phyloP scores from a whole-genome alignment of 106 monocot genomes.

The Dactylorhiza incarnata region DNA sequence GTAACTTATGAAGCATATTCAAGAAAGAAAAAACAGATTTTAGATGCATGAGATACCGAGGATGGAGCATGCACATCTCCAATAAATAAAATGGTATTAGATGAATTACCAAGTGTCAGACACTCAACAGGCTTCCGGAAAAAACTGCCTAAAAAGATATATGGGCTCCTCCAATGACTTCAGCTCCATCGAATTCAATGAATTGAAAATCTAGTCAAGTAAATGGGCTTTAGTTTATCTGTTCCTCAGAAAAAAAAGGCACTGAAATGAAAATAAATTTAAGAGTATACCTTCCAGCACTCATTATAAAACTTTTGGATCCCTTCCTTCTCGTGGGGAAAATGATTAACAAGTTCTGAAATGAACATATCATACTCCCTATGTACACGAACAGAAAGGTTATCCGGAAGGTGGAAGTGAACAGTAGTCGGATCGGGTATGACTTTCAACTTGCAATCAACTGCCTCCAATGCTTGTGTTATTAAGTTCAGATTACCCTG shows the following conservation, averaged over 20 bases:
- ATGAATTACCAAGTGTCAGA: slow-evolving; percentile 75
- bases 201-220: slow-evolving; percentile 66
- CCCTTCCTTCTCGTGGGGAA: slow-evolving; percentile 87
- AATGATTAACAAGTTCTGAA: slow-evolving; percentile 54
- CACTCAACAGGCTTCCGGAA: slow-evolving; percentile 91
- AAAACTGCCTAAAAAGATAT: slow-evolving; percentile 96
- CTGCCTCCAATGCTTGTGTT: slow-evolving; percentile 80
- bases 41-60: neutral
- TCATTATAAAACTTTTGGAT: slow-evolving; percentile 72
- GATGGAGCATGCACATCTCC: neutral
- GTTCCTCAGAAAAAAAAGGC: neutral
- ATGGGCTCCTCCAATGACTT: slow-evolving; percentile 97
- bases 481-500: slow-evolving; percentile 97
- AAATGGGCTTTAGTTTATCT: neutral
- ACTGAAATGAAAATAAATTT: neutral
- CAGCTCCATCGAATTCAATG: slow-evolving; percentile 88
- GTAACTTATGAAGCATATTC: neutral
- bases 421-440: slow-evolving; percentile 94
- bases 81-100: neutral
- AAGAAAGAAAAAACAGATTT: neutral
- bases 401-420: slow-evolving; percentile 78
- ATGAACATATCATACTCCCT: slow-evolving; percentile 62
- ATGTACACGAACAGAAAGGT: slow-evolving; percentile 75
- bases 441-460: slow-evolving; percentile 64
- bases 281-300: slow-evolving; percentile 82